Evolutionary conservation across 768 basidiomycete genomes (phyloP).

Genomic region (Imleria badia): DNA sequence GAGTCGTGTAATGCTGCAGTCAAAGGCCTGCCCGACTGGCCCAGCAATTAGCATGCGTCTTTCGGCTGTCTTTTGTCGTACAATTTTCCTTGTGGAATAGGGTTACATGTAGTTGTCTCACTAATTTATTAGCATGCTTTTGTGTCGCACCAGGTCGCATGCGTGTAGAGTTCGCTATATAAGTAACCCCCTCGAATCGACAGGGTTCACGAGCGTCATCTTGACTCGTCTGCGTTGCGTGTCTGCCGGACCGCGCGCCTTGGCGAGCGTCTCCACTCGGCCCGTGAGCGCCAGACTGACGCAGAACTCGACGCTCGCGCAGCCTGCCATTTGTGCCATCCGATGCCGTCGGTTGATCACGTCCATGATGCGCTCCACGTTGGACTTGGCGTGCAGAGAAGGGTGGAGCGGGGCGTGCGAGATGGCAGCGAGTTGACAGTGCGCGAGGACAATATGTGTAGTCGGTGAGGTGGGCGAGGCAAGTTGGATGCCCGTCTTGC

Average conservation of each 20-base stretch:
- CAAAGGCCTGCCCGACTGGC: conserved; percentile 73
- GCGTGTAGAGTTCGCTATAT: conserved; percentile 32
- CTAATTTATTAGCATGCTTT: conserved; percentile 8
- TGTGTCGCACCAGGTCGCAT: neutral
- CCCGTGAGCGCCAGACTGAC: conserved; percentile 89
- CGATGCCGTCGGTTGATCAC: conserved; percentile 91
- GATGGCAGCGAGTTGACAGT: conserved; percentile 91
- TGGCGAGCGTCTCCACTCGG: conserved; percentile 41
- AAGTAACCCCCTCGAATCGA: conserved; percentile 54
- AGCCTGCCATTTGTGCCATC: conserved; percentile 96
- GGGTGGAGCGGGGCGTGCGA: conserved; percentile 80
- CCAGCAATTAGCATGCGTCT: conserved; percentile 31
- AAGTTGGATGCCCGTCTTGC: conserved; percentile 66
- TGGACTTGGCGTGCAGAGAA: conserved; percentile 81
- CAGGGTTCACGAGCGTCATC: conserved; percentile 64
- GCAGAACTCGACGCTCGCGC: conserved; percentile 97
- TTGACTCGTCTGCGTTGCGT: conserved; percentile 87
- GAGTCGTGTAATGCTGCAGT: conserved; percentile 79
- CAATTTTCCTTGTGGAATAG: neutral
- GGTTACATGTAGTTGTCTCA: neutral
- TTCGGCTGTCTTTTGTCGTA: neutral
- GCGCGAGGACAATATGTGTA: conserved; percentile 92
- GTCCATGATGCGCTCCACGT: conserved; percentile 83
- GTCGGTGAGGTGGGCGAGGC: conserved; percentile 59
- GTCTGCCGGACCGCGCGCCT: conserved; percentile 48